These are phyloP conservation scores for Tulasnella sp. DNA, from an alignment of 768 basidiomycete species.

Conservation along the genomic window DNA sequence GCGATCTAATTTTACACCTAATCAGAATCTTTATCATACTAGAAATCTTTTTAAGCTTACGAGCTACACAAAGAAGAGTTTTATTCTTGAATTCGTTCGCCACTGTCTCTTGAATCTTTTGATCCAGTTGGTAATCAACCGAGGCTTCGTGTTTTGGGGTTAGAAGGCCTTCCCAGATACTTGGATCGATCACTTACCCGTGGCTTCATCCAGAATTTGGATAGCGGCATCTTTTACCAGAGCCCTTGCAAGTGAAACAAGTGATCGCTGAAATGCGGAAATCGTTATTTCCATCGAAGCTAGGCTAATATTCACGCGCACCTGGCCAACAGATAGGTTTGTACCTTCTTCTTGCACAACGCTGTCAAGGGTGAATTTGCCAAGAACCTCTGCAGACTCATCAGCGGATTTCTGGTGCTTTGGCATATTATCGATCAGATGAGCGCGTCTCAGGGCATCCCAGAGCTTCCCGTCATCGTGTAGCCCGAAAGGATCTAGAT, in stretches of 20 bases:
- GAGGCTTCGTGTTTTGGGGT: too few species aligned
- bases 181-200: too few species aligned
- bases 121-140: constrained; percentile 22
- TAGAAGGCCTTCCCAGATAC: too few species aligned
- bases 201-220: constrained; percentile 21
- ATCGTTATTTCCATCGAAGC: too few species aligned
- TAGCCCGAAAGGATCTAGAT: constrained; percentile 29
- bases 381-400: too few species aligned
- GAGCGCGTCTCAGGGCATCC: constrained; percentile 31
- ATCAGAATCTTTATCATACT: background rate
- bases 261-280: too few species aligned
- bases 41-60: background rate
- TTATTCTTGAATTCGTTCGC: constrained; percentile 24
- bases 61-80: constrained; percentile 18
- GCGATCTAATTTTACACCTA: constrained; percentile 8
- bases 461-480: constrained; percentile 29
- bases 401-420: too few species aligned
- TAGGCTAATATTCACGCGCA: too few species aligned
- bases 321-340: constrained; percentile 28
- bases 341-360: constrained; percentile 32
- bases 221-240: constrained; percentile 29
- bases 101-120: constrained; percentile 24
- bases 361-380: constrained; percentile 32
- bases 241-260: constrained; percentile 18
- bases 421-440: constrained; percentile 24